Base-by-base conservation (phyloP, 139 green algal species). In the Tetradesmus obliquus region DNA sequence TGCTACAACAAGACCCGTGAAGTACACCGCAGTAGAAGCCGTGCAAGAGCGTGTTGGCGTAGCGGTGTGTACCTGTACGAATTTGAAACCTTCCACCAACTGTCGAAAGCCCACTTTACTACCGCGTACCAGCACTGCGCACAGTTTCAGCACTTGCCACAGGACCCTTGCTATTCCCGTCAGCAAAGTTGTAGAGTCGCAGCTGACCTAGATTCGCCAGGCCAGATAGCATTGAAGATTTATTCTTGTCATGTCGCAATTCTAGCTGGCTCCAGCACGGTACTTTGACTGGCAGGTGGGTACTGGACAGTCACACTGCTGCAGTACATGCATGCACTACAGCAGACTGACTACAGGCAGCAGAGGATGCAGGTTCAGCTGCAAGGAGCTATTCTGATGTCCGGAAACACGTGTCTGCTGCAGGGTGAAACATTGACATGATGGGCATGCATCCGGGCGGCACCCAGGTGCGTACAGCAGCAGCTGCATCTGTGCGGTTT, bases 271-370 rank as follows among this genome's bases (percentile, higher is more conserved):
- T 45, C 32, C 32, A 45, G 32, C 8, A 71, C 60, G 19, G 60
- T 71, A 19, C 66, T 76, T 76, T 76, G 66, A 76, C 66, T 76
- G 66, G 66, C 3, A 76, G 9, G 60, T 19, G 19, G 15, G 66
- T 76, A 76, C 66, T 76, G 66, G 66, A 76, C 15, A 76, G 66
- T 24, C 66, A 76, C 66, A 76, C 66, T 24, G 2, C 17, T n/a
- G 66, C 66, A 76, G 66, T 76, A 76, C 66, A 76, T 76, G 66
- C 66, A 76, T 76, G 66, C 66, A 76, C 66, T 76, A 76, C 66
- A 76, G 32, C 32, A 45, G 32, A 45, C 32, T 45, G 32, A 45
- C 32, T 45, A 45, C 32, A 45, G 32, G 32, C 32, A 45, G 32
- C 32, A 45, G 32, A 45, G 32, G 32, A 45, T 45, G 32, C 32